Evolutionary conservation across 805 yeast species (phyloP).

Genomic region (Candida tibetensis): DNA sequence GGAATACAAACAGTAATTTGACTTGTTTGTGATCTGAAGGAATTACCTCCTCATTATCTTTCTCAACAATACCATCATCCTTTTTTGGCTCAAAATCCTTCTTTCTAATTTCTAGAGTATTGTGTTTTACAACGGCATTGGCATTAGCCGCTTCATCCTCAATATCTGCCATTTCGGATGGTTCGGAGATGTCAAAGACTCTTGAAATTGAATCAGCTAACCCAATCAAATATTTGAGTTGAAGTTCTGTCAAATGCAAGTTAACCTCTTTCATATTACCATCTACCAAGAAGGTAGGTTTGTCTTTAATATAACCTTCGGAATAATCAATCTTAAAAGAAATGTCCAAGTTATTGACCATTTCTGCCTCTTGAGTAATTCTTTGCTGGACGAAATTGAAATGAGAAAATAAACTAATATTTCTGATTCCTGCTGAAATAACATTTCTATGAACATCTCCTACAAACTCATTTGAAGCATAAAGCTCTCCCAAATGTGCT

Average conservation of each 20-base stretch:
- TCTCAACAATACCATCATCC: not conserved
- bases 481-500: constrained; percentile 79
- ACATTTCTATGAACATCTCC: constrained; percentile 43
- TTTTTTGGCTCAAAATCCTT: not conserved
- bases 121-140: constrained; percentile 43
- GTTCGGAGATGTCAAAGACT: constrained; percentile 46
- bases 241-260: constrained; percentile 69
- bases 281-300: constrained; percentile 49
- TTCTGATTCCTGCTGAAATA: constrained; percentile 66
- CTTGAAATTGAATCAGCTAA: constrained; percentile 54
- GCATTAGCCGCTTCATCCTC: constrained; percentile 65
- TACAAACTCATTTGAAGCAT: constrained; percentile 59
- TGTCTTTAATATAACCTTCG: constrained; percentile 33
- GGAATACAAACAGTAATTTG: constrained; percentile 55
- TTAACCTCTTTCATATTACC: constrained; percentile 65
- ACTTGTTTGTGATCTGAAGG: constrained; percentile 36
- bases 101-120: constrained; percentile 4
- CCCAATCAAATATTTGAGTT: constrained; percentile 55
- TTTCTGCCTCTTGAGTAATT: constrained; percentile 52
- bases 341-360: constrained; percentile 65
- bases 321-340: constrained; percentile 56
- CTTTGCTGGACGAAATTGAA: constrained; percentile 46
- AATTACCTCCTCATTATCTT: not conserved
- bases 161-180: constrained; percentile 47
- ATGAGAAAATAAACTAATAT: constrained; percentile 63